Evolutionary conservation across 768 basidiomycete genomes (phyloP).

Genomic region (Boletus subcaerulescens): DNA sequence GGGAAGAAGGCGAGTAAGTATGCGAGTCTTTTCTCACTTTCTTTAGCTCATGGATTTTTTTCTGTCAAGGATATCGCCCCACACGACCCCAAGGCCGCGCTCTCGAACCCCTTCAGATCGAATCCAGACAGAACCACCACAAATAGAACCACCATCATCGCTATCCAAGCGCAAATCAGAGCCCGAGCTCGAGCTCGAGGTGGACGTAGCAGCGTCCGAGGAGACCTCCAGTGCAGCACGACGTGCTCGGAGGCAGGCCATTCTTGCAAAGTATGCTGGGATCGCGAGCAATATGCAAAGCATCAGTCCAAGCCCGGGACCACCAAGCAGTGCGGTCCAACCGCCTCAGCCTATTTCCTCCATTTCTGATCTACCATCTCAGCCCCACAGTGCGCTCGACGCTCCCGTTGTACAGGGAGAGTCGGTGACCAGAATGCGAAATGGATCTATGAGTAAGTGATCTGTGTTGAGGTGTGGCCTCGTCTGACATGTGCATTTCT

Average conservation of each 20-base stretch:
- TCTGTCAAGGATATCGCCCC: slow-evolving; percentile 61
- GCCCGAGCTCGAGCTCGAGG: slow-evolving; percentile 50
- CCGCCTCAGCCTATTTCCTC: slow-evolving; percentile 59
- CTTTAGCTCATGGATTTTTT: slow-evolving; percentile 10
- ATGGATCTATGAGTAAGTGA: slow-evolving; percentile 24
- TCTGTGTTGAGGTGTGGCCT: background rate
- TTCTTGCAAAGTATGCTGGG: slow-evolving; percentile 71
- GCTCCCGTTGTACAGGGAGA: slow-evolving; percentile 27
- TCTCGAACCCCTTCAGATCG: slow-evolving; percentile 27
- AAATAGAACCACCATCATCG: slow-evolving; percentile 16
- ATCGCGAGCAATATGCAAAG: slow-evolving; percentile 42
- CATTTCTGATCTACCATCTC: slow-evolving; percentile 63
- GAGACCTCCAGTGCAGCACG: slow-evolving; percentile 67
- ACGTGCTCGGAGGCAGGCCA: slow-evolving; percentile 69
- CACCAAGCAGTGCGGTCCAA: slow-evolving; percentile 72
- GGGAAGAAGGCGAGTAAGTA: slow-evolving; percentile 94
- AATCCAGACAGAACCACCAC: slow-evolving; percentile 12
- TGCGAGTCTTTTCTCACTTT: slow-evolving; percentile 1
- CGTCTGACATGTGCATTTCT: background rate
- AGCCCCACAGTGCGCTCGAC: slow-evolving; percentile 46
- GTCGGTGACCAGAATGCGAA: slow-evolving; percentile 6
- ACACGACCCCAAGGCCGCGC: slow-evolving; percentile 30
- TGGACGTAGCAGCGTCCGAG: slow-evolving; percentile 47
- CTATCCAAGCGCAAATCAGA: slow-evolving; percentile 28
- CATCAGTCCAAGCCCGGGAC: slow-evolving; percentile 55